phyloP scores from a whole-genome alignment of 2,329 filamentous ascomycete species.

The Alternaria arbusti region DNA sequence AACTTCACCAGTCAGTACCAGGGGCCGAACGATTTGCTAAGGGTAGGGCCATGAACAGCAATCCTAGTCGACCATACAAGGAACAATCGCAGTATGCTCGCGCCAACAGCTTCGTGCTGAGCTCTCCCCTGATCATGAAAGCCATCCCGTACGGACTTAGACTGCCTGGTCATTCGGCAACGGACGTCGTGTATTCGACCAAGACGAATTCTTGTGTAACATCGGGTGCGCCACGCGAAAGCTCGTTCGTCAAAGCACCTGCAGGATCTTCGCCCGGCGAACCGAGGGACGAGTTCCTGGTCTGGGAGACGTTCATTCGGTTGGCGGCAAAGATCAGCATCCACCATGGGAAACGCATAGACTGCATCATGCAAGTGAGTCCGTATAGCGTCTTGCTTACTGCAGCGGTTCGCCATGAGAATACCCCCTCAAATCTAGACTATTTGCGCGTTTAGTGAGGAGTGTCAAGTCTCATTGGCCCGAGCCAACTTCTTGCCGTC shows the following conservation, averaged over 20 bases:
- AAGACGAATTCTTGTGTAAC: neutral
- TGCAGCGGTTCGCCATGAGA: neutral
- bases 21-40: too few species aligned
- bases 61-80: neutral
- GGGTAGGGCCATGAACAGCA: neutral
- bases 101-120: neutral
- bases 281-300: neutral
- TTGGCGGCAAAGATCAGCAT: neutral
- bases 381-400: neutral
- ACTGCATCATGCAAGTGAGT: conserved; percentile 1
- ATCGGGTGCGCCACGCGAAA: neutral
- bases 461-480: neutral
- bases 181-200: neutral
- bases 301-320: neutral
- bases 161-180: neutral
- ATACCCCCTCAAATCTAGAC: neutral
- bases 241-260: neutral
- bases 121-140: neutral
- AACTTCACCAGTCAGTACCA: too few species aligned
- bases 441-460: neutral
- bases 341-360: neutral
- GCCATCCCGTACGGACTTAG: neutral
- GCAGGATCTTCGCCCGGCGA: neutral
- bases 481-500: neutral
- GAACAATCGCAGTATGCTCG: neutral